Conservation (phyloP, 1,139 yeast species). For the Hemisphaericaspora xylofermentans region DNA sequence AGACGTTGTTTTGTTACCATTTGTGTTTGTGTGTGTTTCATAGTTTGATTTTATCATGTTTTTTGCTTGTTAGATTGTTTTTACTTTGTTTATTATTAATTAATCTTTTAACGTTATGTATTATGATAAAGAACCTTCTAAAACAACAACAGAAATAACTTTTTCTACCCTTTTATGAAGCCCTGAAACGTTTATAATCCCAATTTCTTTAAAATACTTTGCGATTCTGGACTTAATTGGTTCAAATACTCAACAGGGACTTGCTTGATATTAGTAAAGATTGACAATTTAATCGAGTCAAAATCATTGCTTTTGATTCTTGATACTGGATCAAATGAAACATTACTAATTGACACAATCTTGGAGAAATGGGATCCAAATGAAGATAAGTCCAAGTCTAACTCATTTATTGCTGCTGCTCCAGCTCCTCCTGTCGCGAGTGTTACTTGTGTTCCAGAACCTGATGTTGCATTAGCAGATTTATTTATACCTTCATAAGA, state of each 20-base stretch:
- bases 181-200: slow-evolving; percentile 13
- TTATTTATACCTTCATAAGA: slow-evolving; percentile 38
- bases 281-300: slow-evolving; percentile 29
- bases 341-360: slow-evolving; percentile 59
- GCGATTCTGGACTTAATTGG: slow-evolving; percentile 28
- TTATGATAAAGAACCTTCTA: neutral
- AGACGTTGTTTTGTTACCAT: no score
- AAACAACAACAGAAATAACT: neutral
- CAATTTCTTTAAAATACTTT: slow-evolving; percentile 17
- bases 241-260: slow-evolving; percentile 32
- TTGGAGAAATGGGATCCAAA: slow-evolving; percentile 86
- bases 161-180: neutral
- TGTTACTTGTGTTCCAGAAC: neutral
- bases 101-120: slow-evolving; percentile 1
- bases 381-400: slow-evolving; percentile 62
- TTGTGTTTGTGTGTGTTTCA: neutral
- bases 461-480: slow-evolving; percentile 14
- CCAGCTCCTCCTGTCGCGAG: neutral
- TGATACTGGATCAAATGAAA: slow-evolving; percentile 69
- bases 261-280: slow-evolving; percentile 30
- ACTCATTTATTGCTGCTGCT: slow-evolving; percentile 39
- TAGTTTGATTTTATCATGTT: slow-evolving; percentile 4
- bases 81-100: slow-evolving; percentile 1
- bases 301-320: slow-evolving; percentile 37
- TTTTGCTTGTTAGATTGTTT: slow-evolving; percentile 1